Conservation (phyloP, 1,284 basidiomycete species). For the Entoloma clypeatum region DNA sequence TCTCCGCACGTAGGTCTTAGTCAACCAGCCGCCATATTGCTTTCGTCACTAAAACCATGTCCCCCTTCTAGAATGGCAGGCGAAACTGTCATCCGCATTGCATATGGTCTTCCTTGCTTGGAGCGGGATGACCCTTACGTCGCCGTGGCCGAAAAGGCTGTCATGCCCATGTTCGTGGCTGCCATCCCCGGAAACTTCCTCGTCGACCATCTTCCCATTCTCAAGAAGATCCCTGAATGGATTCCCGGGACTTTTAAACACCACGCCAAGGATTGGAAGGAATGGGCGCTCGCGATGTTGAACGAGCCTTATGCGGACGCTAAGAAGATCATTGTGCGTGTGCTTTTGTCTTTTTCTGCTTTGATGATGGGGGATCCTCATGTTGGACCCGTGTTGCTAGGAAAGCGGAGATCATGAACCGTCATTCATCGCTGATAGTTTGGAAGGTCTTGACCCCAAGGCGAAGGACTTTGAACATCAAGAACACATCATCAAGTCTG, state of each 20-base stretch:
- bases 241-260: slow-evolving; percentile 42
- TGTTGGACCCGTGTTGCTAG: slow-evolving; percentile 6
- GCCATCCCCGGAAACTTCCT: slow-evolving; percentile 22
- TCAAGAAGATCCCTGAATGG: slow-evolving; percentile 40
- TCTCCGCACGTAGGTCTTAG: slow-evolving; percentile 22
- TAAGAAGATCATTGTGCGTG: slow-evolving; percentile 21
- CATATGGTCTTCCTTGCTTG: slow-evolving; percentile 18
- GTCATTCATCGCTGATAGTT: slow-evolving; percentile 16
- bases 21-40: background rate
- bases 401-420: slow-evolving; percentile 12
- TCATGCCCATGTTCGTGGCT: slow-evolving; percentile 14
- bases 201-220: slow-evolving; percentile 18
- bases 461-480: slow-evolving; percentile 14
- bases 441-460: slow-evolving; percentile 17
- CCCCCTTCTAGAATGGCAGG: slow-evolving; percentile 17
- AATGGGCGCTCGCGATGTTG: slow-evolving; percentile 21
- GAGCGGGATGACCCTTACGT: slow-evolving; percentile 20
- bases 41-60: background rate
- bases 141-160: slow-evolving; percentile 13
- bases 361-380: no score
- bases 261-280: slow-evolving; percentile 34
- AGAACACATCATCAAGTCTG: slow-evolving; percentile 21
- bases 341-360: background rate
- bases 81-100: slow-evolving; percentile 25
- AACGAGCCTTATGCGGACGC: slow-evolving; percentile 34